Conservation (phyloP, 1,284 basidiomycete species). For the Moesziomyces antarcticus region DNA sequence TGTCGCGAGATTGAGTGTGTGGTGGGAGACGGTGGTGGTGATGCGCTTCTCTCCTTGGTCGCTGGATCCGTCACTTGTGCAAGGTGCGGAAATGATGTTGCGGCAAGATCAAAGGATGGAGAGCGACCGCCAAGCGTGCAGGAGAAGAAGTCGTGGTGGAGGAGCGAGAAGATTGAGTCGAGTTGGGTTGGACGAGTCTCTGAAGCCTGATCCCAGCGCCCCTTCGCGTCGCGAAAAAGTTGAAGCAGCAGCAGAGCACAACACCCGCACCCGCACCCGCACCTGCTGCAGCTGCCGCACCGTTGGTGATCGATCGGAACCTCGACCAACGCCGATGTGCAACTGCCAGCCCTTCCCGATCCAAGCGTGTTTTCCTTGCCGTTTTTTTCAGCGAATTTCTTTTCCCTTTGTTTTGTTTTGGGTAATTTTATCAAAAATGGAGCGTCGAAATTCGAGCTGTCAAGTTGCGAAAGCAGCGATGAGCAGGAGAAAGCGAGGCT, state of each 20-base stretch:
- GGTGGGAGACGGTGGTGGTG: not conserved
- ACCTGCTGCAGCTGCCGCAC: not conserved
- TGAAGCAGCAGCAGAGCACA: slow-evolving; percentile 8
- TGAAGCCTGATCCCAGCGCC: slow-evolving; percentile 6
- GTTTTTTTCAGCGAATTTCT: slow-evolving; percentile 2
- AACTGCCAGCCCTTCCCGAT: slow-evolving; percentile 1
- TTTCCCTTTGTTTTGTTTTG: not conserved
- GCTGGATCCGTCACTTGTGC: too few relatives aligned
- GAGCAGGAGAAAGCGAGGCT: too few relatives aligned
- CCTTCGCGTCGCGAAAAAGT: slow-evolving; percentile 26
- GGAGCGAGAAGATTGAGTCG: slow-evolving; percentile 3
- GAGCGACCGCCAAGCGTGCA: slow-evolving; percentile 10
- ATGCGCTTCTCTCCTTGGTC: too few relatives aligned
- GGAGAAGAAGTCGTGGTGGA: slow-evolving; percentile 1
- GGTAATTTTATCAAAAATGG: not conserved
- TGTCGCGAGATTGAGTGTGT: not conserved
- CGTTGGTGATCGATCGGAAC: slow-evolving; percentile 26
- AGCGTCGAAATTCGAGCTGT: too few relatives aligned
- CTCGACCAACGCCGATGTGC: slow-evolving; percentile 3
- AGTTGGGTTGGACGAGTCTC: slow-evolving; percentile 3
- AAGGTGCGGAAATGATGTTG: not conserved
- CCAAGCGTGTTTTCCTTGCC: not conserved
- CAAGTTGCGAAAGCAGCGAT: too few relatives aligned
- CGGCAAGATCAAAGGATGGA: not conserved
- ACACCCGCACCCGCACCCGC: not conserved